These are phyloP conservation scores for Tricholoma sp. DNA, from an alignment of 768 basidiomycete genomes.

Conservation along the genomic window DNA sequence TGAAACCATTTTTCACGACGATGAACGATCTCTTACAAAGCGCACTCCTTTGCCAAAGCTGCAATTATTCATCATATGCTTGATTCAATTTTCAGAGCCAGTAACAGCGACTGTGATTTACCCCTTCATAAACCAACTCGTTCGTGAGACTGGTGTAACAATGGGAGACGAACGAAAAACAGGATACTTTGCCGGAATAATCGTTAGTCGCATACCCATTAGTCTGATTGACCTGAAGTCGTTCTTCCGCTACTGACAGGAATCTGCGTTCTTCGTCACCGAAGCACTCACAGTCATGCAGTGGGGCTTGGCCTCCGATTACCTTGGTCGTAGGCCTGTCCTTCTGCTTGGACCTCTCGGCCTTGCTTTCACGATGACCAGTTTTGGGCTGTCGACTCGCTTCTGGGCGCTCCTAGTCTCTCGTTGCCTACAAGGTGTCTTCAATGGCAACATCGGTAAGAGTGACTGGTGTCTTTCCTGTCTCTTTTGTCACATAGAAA, in stretches of 20 bases:
- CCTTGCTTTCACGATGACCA: constrained; percentile 24
- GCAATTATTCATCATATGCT: constrained; percentile 33
- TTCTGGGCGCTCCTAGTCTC: constrained; percentile 26
- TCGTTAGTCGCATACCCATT: constrained; percentile 24
- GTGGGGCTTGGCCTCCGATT: constrained; percentile 33
- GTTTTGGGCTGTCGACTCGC: constrained; percentile 26
- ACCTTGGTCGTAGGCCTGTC: constrained; percentile 29
- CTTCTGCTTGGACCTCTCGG: constrained; percentile 30
- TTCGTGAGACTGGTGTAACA: constrained; percentile 38
- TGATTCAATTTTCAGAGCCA: constrained; percentile 26
- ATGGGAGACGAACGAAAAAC: constrained; percentile 36
- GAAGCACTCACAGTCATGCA: constrained; percentile 28
- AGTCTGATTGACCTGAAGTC: no score
- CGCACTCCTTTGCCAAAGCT: constrained; percentile 35
- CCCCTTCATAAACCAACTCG: constrained; percentile 16
- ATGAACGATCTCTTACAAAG: background rate
- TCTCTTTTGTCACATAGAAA: no score
- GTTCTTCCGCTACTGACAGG: constrained; percentile 18
- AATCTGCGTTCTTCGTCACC: constrained; percentile 33
- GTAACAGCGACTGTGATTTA: constrained; percentile 1
- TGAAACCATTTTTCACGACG: background rate
- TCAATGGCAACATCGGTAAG: constrained; percentile 38
- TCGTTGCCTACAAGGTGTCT: constrained; percentile 25
- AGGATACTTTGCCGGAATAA: constrained; percentile 41
- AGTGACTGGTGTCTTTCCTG: no score